Percentiles rank a stretch among this genome's conserved stretches.
Conservation (phyloP, 805 yeast species). For the Myxozyma neotropica region DNA sequence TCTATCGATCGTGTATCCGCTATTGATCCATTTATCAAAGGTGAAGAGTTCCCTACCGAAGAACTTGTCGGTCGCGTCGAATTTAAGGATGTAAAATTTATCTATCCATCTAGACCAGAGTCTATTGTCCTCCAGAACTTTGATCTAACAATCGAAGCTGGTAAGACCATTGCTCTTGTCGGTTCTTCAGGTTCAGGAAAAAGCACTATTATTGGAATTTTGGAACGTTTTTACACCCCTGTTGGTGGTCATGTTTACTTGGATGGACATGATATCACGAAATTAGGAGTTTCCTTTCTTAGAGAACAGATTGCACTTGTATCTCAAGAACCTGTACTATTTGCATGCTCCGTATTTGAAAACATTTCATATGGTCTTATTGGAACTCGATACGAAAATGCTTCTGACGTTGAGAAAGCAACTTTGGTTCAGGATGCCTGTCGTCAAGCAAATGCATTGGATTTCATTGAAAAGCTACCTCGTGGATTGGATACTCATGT, state of each 20-base stretch:
- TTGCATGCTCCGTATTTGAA: conserved; percentile 78
- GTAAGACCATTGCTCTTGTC: conserved; percentile 82
- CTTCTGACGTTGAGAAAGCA: conserved; percentile 45
- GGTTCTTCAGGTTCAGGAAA: conserved; percentile 73
- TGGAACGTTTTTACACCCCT: conserved; percentile 62
- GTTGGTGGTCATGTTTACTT: conserved; percentile 50
- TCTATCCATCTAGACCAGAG: conserved; percentile 41
- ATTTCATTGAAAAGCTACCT: conserved; percentile 55
- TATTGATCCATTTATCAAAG: conserved; percentile 42
- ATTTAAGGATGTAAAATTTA: conserved; percentile 36
- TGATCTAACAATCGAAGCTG: conserved; percentile 57
- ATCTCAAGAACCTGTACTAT: conserved; percentile 61
- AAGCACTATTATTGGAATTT: conserved; percentile 51
- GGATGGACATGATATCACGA: conserved; percentile 52
- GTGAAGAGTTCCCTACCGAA: conserved; percentile 15
- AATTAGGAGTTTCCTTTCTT: conserved; percentile 54
- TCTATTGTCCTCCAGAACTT: conserved; percentile 36
- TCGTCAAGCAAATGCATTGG: conserved; percentile 54
- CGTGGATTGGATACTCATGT: conserved; percentile 51
- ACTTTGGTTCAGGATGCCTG: conserved; percentile 49
- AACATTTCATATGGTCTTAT: conserved; percentile 75
- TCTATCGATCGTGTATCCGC: conserved; percentile 48
- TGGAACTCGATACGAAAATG: conserved; percentile 39
- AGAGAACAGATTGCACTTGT: conserved; percentile 61
- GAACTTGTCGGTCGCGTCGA: conserved; percentile 45